Evolutionary conservation across 352 stramenopile species (phyloP), one percentile per base, ranked within the genome.

Genomic region (Stephanocyclus meneghinianus): DNA sequence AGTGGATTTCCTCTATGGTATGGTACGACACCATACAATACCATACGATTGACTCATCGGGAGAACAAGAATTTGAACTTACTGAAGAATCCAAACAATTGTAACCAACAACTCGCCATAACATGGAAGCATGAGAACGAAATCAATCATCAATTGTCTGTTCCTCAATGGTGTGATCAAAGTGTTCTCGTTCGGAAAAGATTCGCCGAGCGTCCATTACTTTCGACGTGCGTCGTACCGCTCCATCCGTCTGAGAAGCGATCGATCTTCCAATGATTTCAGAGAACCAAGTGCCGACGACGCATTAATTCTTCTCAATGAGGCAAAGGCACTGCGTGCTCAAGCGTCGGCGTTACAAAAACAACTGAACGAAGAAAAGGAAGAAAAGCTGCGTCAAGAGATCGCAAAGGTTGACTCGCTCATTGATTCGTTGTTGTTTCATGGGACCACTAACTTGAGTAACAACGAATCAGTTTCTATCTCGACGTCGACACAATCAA

Each of bases 341-440:
- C n/a, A 69, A 18, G 61, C 61, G 55, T 69, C 26, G 6, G 57
- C 61, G 26, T 57, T 90, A 13, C 57, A 82, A 66, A 48, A 69
- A 62, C 61, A 75, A 32, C 71, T 91, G 44, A 26, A 88, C 48
- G 5, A 71, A 44, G 50, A 78, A 67, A 85, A 88, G 61, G 74
- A 78, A 29, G 72, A 81, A 50, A 76, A 75, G 44, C 45, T 87
- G 8, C 68, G 74, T 8, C 78, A 70, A 68, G 44, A 86, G 74
- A 60, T 21, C 9, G 77, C 70, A n/a, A 86, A 87, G 57, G 64
- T 91, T 26, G 87, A 92, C 56, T 40, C 69, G 21, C 82, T 86
- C 68, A 92, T 92, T 61, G 76, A 92, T 53, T 18, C 75, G 42
- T 67, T 91, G 37, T 50, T 91, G 30, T 78, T 87, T 26, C 76